Percentiles rank a stretch among this genome's conserved stretches.
These are phyloP conservation scores for Nakazawaea sp. DNA, from an alignment of 805 yeast species.

Conservation along the genomic window DNA sequence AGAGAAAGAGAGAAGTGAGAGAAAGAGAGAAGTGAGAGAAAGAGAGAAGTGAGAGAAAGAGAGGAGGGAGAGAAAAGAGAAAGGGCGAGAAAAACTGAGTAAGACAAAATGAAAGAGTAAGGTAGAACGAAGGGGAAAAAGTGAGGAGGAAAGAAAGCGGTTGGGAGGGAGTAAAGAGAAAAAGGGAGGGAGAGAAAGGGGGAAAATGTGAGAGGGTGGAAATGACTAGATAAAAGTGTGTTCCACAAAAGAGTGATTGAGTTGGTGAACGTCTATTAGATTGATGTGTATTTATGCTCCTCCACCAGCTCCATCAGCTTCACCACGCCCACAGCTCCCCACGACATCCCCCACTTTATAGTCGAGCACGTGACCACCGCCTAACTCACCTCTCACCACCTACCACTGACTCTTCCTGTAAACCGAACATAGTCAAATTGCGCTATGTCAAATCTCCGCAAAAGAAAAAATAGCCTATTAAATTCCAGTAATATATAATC, in stretches of 20 bases:
- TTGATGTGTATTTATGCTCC: too few species aligned
- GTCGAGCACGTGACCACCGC: too few species aligned
- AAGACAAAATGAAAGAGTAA: neutral
- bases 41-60: neutral
- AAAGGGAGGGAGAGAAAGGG: neutral
- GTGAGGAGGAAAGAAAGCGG: neutral
- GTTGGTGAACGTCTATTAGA: neutral
- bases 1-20: neutral
- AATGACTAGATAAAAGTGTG: too few species aligned
- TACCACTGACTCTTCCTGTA: too few species aligned
- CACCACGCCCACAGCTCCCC: too few species aligned
- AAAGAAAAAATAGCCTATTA: conserved; percentile 3
- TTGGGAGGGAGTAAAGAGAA: neutral
- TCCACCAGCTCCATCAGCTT: too few species aligned
- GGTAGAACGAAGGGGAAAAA: neutral
- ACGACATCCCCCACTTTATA: too few species aligned
- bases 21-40: neutral
- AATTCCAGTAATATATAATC: neutral
- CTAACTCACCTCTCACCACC: too few species aligned
- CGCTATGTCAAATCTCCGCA: too few species aligned
- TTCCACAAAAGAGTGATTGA: too few species aligned
- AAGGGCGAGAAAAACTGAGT: neutral
- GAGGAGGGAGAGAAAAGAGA: neutral
- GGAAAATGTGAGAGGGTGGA: too few species aligned
- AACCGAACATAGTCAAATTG: too few species aligned